Base-by-base conservation (phyloP, 495 filamentous ascomycete genomes). In the Xylaria castorea region DNA sequence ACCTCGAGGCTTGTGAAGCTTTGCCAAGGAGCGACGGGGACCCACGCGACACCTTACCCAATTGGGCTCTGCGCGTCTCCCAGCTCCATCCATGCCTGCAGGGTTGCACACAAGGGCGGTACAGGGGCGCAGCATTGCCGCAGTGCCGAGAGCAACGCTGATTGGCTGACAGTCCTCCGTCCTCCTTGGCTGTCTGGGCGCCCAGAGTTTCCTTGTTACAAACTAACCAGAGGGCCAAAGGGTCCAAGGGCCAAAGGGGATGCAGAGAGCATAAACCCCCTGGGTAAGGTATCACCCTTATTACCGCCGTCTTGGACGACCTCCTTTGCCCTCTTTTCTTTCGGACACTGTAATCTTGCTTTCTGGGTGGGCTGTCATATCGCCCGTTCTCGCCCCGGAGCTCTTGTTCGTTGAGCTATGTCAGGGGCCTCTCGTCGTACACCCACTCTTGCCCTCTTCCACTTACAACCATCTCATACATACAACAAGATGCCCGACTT, bases 401-500 rank as follows among this genome's bases (percentile, higher is more conserved):
- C 50, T 27, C 22, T 25, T 8, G 50, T 27, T 27, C 1, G 32
- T 30, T 4, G 32, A 51, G 44, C 34, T 44, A 72, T 72, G 70
- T 57, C 38, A 58, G 70, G 70, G 50, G 62, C 63, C 63, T 72
- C 51, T 40, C 70, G 38, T n/a, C 50, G 38, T 40, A 46, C 61
- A 58, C 70, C 50, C 62, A 65, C 69, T 38, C 25, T 22, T 8
- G 30, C 50, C 46, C 8, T 66, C n/a, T 71, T 66, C 62, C 58
- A 66, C 44, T 38, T 38, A 20, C 50, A 9, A 12, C 50, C 44
- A 2, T 57, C 30, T 20, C 62, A 25, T 4, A 40, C 70, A 2
- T 78, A 79, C 70, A 74, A 67, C 73, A 80, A 75, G 73, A 80
- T 80, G 78, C 67, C 78, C 57, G 76, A 78, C 16, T 70, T 72